Base-by-base conservation (phyloP, 768 basidiomycete species). In the Panellus pusillus region DNA sequence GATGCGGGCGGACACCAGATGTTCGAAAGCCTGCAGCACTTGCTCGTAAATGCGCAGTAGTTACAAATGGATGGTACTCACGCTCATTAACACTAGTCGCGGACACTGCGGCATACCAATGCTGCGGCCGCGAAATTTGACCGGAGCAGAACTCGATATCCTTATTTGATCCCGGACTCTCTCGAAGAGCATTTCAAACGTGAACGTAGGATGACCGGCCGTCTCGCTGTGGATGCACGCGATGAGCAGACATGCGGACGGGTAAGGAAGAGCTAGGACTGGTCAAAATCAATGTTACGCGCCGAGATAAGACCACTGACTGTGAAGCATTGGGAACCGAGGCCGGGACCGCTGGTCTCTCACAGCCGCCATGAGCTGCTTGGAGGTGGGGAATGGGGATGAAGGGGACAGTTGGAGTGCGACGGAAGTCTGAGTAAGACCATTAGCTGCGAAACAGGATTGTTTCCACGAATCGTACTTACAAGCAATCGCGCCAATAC, bases 181-280 rank as follows among this genome's bases (percentile, higher is more conserved):
- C 47, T 91, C 89, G 57, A 88, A 79, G 8, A 96, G 79, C 86
- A 95, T 93, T 63, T 95, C 92, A 65, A 98, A 96, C 28, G 91
- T 98, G 70, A 97, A 85, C 13, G 73, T 72, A 17, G 87, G 77
- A 54, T 93, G 87, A 0, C 94, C 94, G 6, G 83, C 82, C 9
- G 84, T 86, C 20, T 83, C 72, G 4, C 84, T 77, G 64, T 97
- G 95, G 63, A 85, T 79, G 13, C 84, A 79, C n/a, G 94, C 89
- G 54, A 98, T 87, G 39, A 97, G 79, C 28, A 96, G 77, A 64
- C 91, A 93, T 17, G 93, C 69, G 2, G 81, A 74, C 8, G 94
- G 89, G 65, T 95, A 92, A 17, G 91, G 73, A 18, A 94, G 67
- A 50, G 77, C 91, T 93, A 61, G 15, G 51, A 42, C 27, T 32